A percentile compares a stretch with the other conserved stretches of the same genome.
phyloP scores from a whole-genome alignment of 192 early-diverging fungal species.

The Ambispora gerdemannii region DNA sequence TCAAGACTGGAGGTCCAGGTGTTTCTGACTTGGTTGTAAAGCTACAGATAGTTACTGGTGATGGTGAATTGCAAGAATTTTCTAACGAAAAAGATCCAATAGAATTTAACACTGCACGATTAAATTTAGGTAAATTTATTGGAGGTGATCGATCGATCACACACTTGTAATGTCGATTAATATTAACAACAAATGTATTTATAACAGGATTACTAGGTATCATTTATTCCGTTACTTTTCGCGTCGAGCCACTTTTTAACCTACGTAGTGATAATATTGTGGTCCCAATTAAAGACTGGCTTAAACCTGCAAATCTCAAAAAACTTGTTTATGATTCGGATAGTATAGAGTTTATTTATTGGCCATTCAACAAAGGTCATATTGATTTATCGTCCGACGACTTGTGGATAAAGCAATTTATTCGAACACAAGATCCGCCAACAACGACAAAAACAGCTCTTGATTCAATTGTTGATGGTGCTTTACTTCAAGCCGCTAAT shows the following conservation, averaged over 20 bases:
- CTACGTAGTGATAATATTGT: constrained; percentile 37
- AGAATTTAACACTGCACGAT: constrained; percentile 31
- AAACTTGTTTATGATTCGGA: constrained; percentile 29
- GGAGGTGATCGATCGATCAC: not conserved
- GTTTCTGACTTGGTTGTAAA: constrained; percentile 34
- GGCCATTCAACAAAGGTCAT: constrained; percentile 29
- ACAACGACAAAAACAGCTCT: no score
- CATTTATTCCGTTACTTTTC: constrained; percentile 37
- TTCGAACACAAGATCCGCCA: no score
- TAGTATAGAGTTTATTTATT: constrained; percentile 38
- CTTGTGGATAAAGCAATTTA: constrained; percentile 39
- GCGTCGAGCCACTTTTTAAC: constrained; percentile 39
- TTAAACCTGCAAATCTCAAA: constrained; percentile 8
- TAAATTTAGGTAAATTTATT: constrained; percentile 31
- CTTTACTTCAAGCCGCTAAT: no score
- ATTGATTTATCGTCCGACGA: constrained; percentile 24
- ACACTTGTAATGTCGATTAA: not conserved
- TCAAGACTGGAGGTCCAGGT: constrained; percentile 27
- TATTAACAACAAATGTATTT: not conserved
- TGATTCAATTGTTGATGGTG: no score
- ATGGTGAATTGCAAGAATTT: constrained; percentile 33
- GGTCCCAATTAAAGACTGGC: constrained; percentile 16
- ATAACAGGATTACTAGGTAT: constrained; percentile 39
- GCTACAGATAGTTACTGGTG: constrained; percentile 34
- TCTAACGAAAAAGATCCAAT: constrained; percentile 14